Evolutionary conservation across 176 grass and related monocot genomes (phyloP), one percentile per base, ranked within the genome.

Genomic region (Melocanna baccifera): DNA sequence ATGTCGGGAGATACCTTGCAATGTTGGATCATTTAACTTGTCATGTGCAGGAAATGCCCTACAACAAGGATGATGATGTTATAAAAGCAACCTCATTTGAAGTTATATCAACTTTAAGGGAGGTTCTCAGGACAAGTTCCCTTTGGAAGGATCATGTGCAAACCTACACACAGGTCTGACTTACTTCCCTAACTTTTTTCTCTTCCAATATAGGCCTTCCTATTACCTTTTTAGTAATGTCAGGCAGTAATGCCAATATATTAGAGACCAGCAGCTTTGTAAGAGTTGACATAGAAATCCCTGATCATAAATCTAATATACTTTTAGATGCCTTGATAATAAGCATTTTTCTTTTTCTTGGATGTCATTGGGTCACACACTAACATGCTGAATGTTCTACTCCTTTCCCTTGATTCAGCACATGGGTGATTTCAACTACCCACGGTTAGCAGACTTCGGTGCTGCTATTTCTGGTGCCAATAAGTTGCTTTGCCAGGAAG

Each of bases 141-240:
- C 89, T 95, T 91, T 98, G 96, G 96, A 98, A 90, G 81, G 96
- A 98, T 74, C 96, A 96, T 81, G 89, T 98, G 72, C 96, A 98
- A 86, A 92, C 91, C 42, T 96, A 98, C 85, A 92, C 90, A 69
- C 93, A 98, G 89, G 96, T 96, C 43, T 67, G 69, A 66, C n/a
- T 62, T 67, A 61, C n/a, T 51, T 69, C 11, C 18, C 25, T 82
- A 52, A 32, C 47, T 75, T 69, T 43, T 47, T 72, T 81, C 25
- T 68, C 43, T 57, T 84, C 46, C 28, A 47, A 55, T 13, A 75
- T 68, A 34, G 20, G 36, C 79, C 30, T 71, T 22, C 42, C n/a
- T 71, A 29, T 64, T 71, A 34, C 29, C 20, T 56, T 77, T 15
- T 73, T 29, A 42, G 12, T 71, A 76, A 63, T 52, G 53, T 23